Base-by-base conservation (phyloP, 2,329 filamentous ascomycete species). In the Colletotrichum tropicale region DNA sequence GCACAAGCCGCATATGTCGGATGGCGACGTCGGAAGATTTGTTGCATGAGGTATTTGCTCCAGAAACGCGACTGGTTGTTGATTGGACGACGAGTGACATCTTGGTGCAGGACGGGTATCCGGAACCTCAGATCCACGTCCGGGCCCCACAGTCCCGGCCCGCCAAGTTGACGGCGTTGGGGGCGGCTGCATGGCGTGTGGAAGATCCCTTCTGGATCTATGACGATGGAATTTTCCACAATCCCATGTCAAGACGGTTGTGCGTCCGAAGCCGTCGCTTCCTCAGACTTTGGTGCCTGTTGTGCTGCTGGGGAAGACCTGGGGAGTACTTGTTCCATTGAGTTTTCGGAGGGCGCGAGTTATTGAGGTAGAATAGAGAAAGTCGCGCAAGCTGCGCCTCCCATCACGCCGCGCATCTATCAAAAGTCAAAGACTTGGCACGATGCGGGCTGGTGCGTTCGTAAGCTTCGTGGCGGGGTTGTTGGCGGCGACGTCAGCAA, bases 161-260 rank as follows among this genome's bases (percentile, higher is more conserved):
- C 64, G 69, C 73, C 68, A 72, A 67, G 73, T 66, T 36, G 30
- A 34, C 61, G 52, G 62, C 69, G 52, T 56, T 75, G 32, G 70
- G 73, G 62, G 26, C 38, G 38, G 69, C 38, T 64, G 62, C 69
- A 67, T 58, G 68, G 72, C 55, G 62, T 21, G 26, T 12, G 10
- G 70, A 68, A 68, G 64, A 73, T 75, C 61, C 30, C 66, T 64
- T 60, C 55, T 72, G 24, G 48, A 34, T 60, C 52, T 9, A n/a
- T 24, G 30, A 43, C 34, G 60, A 70, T 74, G 72, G 36, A 55
- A 32, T 66, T 56, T 26, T 55, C 30, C 6, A 18, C 15, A 61
- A 52, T 56, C 52, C 72, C 61, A 74, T 66, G 26, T 36, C 30
- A 16, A 21, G n/a, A 48, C 66, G 30, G 58, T 36, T 18, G 55